phyloP scores from a whole-genome alignment of 139 green algal species.

The Haematococcus sp. region DNA sequence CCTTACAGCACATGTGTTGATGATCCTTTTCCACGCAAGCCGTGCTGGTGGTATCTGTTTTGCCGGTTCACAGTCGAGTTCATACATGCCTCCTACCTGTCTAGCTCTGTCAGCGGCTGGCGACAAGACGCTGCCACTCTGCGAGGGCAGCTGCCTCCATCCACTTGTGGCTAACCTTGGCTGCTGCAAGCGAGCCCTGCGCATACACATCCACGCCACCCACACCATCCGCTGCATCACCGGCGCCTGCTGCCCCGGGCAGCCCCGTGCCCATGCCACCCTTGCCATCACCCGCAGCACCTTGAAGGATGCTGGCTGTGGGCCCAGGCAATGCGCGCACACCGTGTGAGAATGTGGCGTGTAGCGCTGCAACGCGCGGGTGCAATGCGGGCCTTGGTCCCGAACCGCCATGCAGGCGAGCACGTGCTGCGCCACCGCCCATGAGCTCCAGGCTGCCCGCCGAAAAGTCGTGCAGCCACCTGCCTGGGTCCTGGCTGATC shows the following conservation, averaged over 20 bases:
- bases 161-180: conserved; percentile 10
- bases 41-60: too few species aligned
- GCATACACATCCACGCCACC: not conserved
- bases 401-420: not conserved
- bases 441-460: not conserved
- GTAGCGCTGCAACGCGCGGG: conserved; percentile 27
- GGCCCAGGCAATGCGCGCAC: not conserved
- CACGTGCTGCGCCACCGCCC: not conserved
- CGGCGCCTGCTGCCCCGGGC: not conserved
- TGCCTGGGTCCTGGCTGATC: not conserved
- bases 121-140: conserved; percentile 36
- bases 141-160: conserved; percentile 19
- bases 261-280: not conserved
- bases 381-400: conserved; percentile 23
- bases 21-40: too few species aligned
- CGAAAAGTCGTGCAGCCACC: conserved; percentile 14
- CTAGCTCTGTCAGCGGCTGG: not conserved
- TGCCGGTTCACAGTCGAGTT: too few species aligned
- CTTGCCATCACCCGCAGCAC: not conserved
- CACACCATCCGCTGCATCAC: not conserved
- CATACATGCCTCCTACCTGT: too few species aligned
- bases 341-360: not conserved
- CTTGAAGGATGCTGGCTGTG: not conserved
- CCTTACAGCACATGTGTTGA: too few species aligned
- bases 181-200: not conserved